Evolutionary conservation across 306 rosid species (phyloP), one percentile per base, ranked within the genome.

Genomic region (Cyamopsis tetragonoloba): DNA sequence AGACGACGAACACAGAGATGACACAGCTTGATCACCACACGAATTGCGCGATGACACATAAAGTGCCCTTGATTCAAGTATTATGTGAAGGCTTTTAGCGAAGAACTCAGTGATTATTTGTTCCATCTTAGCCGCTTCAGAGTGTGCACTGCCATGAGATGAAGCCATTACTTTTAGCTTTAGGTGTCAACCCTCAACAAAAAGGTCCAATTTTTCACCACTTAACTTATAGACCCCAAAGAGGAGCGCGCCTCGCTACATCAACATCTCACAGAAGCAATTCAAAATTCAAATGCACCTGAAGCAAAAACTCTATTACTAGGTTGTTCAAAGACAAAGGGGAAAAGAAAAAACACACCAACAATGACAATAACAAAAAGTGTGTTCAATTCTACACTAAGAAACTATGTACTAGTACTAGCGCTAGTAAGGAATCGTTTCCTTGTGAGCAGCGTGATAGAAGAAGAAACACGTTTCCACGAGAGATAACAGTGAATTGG

Each of bases 21-120:
- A 62, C 20, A 80, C 22, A 48, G 62, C 74, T 74, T 79, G 91
- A 37, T 86, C 87, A 11, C 88, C 87, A 3, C 73, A 77, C 6
- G 48, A 87, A 81, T 87, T 82, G 10, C 85, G 86, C 5, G 95
- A 89, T 12, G 92, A 92, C 50, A 72, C 65, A 3, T 23, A 71
- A 3, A 84, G 75, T 5, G 88, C 58, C 87, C 98, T 89, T 2
- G 96, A 86, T 80, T 89, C 96, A 0, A 89, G 87, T 53, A 92
- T 81, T 68, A 89, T 87, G 50, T 87, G 96, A 20, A 89, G 80
- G 41, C 91, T 82, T 77, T 92, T 92, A 12, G 88, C 71, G 9
- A 80, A 89, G 50, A 92, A 87, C 83, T 89, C 96, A 5, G 93
- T 87, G 44, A 92, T 75, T 63, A 92, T 84, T 58, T 89, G 95